These are phyloP conservation scores for Sclerotinia borealis DNA, from an alignment of 2,329 filamentous ascomycete genomes.

Conservation along the genomic window DNA sequence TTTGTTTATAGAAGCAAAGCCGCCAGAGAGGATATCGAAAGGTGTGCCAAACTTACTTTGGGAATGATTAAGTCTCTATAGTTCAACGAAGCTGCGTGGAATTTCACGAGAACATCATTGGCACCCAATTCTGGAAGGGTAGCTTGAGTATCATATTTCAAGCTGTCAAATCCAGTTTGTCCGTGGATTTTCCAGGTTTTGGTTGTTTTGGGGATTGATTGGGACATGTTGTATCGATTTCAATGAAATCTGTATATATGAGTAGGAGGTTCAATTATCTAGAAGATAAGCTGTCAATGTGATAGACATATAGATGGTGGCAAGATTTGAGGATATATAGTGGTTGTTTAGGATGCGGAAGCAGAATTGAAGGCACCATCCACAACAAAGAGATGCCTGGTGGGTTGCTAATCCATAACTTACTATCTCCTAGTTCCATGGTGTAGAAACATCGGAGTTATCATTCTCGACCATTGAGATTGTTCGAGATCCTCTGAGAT, in stretches of 20 bases:
- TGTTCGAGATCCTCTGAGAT: neutral
- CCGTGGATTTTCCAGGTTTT: constrained; percentile 45
- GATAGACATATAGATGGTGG: neutral
- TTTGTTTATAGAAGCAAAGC: neutral
- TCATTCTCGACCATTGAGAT: neutral
- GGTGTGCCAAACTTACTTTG: constrained; percentile 21
- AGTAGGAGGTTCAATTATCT: neutral
- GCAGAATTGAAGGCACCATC: neutral
- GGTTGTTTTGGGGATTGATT: constrained; percentile 28
- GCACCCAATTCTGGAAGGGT: constrained; percentile 39
- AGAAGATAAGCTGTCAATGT: neutral
- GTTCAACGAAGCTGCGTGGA: constrained; percentile 37
- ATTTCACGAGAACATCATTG: constrained; percentile 50
- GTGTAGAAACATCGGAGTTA: neutral
- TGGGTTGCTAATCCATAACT: neutral
- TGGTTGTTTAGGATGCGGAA: neutral
- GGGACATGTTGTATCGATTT: neutral
- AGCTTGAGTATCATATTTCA: constrained; percentile 38
- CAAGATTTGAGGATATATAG: neutral
- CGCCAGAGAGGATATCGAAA: too few species aligned
- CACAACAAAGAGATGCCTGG: neutral
- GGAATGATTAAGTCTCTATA: constrained; percentile 36
- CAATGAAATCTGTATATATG: neutral
- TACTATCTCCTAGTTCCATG: constrained; percentile 3
- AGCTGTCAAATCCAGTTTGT: constrained; percentile 42